Percentiles rank a stretch among this genome's conserved stretches.
These are phyloP conservation scores for Puccinellia tenuiflora DNA, from an alignment of 176 grass and related monocot genomes.

Conservation along the genomic window DNA sequence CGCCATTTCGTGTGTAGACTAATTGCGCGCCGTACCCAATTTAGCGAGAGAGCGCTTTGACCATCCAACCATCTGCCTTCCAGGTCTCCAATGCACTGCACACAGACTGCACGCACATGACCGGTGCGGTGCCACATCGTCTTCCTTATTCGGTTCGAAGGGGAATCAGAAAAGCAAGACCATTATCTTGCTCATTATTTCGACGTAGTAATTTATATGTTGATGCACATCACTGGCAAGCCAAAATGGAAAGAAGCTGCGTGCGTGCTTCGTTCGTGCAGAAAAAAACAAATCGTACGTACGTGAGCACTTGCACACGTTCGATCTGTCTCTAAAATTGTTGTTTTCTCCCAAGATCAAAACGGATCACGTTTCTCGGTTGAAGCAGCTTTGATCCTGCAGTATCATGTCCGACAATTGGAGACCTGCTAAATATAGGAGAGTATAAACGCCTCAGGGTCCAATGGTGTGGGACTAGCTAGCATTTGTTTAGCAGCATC, in stretches of 20 bases:
- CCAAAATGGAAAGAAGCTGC: background rate
- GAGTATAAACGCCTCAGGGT: background rate
- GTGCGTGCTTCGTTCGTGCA: background rate
- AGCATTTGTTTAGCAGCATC: background rate
- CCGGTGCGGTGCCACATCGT: slow-evolving; percentile 14
- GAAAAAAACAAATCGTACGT: background rate
- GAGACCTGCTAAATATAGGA: background rate
- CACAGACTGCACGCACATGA: background rate
- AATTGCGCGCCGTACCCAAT: background rate
- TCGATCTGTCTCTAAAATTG: background rate
- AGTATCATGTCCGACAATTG: slow-evolving; percentile 8
- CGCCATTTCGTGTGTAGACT: background rate
- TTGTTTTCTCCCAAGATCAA: background rate
- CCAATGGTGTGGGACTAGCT: background rate
- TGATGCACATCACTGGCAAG: background rate
- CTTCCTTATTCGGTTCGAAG: background rate
- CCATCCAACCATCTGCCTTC: background rate
- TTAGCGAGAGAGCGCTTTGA: slow-evolving; percentile 24
- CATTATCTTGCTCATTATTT: background rate
- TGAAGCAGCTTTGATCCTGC: background rate
- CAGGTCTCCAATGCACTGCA: background rate
- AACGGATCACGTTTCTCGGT: background rate
- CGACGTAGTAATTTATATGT: background rate
- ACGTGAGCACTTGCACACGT: background rate
- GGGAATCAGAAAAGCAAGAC: background rate